A percentile compares a stretch with the other conserved stretches of the same genome.
Evolutionary conservation across 2,329 filamentous ascomycete genomes (phyloP).

Genomic region (Penicillium sp.): DNA sequence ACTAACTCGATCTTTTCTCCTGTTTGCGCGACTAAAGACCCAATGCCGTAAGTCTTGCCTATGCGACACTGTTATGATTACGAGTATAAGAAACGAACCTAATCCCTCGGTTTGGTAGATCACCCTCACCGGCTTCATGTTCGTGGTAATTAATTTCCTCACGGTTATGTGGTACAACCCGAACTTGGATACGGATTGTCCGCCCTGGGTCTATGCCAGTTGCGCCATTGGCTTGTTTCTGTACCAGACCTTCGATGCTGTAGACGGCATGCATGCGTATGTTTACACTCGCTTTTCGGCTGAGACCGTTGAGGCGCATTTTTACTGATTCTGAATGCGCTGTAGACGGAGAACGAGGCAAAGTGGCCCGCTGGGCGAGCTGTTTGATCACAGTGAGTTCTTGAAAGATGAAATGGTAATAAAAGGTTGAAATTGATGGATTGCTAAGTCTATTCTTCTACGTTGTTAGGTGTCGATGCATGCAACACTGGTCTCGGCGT

Average conservation of each 20-base stretch:
- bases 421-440: background rate
- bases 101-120: constrained; percentile 53
- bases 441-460: constrained; percentile 1
- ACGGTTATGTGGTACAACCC: constrained; percentile 96
- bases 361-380: constrained; percentile 88
- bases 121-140: constrained; percentile 84
- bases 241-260: constrained; percentile 98
- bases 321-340: constrained; percentile 9
- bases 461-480: constrained; percentile 69
- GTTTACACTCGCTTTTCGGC: constrained; percentile 37
- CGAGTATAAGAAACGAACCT: constrained; percentile 13
- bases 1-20: constrained; percentile 4
- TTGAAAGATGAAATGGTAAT: no score
- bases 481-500: constrained; percentile 94
- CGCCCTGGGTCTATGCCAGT: constrained; percentile 88
- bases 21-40: constrained; percentile 36
- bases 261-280: constrained; percentile 90
- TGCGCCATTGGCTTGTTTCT: constrained; percentile 89
- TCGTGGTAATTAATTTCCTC: constrained; percentile 84
- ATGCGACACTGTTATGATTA: background rate
- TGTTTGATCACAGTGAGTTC: constrained; percentile 82
- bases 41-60: constrained; percentile 47
- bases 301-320: background rate
- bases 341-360: constrained; percentile 78
- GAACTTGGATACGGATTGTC: constrained; percentile 89